Evolutionary conservation across 495 filamentous ascomycete species (phyloP), one percentile per base, ranked within the genome.

Genomic region (Penicillium verhagenii): DNA sequence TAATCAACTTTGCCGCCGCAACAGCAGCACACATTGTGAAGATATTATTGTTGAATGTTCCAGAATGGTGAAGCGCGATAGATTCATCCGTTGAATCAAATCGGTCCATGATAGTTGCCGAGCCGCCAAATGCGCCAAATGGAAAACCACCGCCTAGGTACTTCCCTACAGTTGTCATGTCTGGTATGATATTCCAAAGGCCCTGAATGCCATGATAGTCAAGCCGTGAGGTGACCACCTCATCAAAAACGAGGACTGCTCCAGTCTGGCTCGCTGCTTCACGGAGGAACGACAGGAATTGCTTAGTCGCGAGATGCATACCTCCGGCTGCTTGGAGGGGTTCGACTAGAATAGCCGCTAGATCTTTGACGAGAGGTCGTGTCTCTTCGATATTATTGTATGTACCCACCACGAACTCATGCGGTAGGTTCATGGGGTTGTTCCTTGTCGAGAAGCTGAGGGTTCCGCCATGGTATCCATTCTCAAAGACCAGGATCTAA

Each of bases 11-110:
- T 4, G 70, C 57, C 11, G 72, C 82, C 6, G 66, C 67, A 50
- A 68, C 72, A 5, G 82, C 85, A 6, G 45, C 45, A 6, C 67
- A 70, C 81, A 86, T 86, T 1, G 77, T 76, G 11, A 87, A 59
- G 1, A 78, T 76, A 56, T 88, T 88, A 57, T 88, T 89, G 49
- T 89, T 87, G 60, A 86, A 89, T 0, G 85, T 89, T 0, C 86
- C 85, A 0, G 83, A 79, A 53, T 89, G 86, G 7, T 39, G 24
- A 11, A 75, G 47, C 4, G 39, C 45, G 14, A 33, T 33, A 13
- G 29, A 33, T 4, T 33, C 14, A 3, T 59, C 20, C 20, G 52
- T 25, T 4, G 48, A 26, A 50, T 53, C 43, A 64, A 80, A 86
- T 24, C 83, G 64, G 0, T 57, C 59, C 73, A 86, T 82, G 25